Evolutionary conservation across 2,329 filamentous ascomycete genomes (phyloP).

Genomic region (Epichloe brachyelytri): DNA sequence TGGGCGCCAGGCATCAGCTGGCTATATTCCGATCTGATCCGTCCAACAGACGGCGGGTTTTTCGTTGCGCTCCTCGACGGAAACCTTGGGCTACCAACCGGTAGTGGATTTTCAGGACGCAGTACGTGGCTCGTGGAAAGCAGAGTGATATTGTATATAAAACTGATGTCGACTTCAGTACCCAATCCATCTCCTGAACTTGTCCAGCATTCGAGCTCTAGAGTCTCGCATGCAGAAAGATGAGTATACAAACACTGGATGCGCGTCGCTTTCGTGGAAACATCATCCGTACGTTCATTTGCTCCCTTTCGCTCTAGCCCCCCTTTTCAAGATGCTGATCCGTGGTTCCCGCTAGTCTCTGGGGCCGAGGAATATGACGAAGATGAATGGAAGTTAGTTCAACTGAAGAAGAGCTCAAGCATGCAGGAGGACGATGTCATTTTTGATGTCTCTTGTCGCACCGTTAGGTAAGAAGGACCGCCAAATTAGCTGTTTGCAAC

Average conservation of each 20-base stretch:
- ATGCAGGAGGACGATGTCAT: conserved; percentile 9
- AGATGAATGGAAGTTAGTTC: conserved; percentile 53
- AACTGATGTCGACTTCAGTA: conserved; percentile 31
- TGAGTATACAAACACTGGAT: conserved; percentile 37
- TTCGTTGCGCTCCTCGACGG: conserved; percentile 45
- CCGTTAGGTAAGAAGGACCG: conserved; percentile 36
- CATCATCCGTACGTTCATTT: conserved; percentile 41
- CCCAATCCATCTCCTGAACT: conserved; percentile 54
- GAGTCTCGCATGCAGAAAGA: conserved; percentile 42
- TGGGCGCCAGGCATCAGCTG: conserved; percentile 54
- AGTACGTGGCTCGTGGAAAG: conserved; percentile 28
- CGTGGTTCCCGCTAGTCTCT: conserved; percentile 31
- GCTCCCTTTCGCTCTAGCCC: background rate
- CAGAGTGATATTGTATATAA: background rate
- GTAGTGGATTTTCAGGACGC: conserved; percentile 58
- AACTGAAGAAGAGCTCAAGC: conserved; percentile 35
- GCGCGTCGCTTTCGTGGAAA: conserved; percentile 58
- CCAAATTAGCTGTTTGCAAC: background rate
- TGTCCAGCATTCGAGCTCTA: conserved; percentile 50
- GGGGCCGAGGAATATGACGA: conserved; percentile 54
- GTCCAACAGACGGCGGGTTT: conserved; percentile 41
- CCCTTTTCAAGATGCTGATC: conserved; percentile 1
- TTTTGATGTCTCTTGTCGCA: conserved; percentile 50
- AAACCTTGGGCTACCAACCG: conserved; percentile 49
- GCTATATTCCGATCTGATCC: conserved; percentile 57